Conservation (phyloP, 495 filamentous ascomycete genomes). For the Xylaria acuta region DNA sequence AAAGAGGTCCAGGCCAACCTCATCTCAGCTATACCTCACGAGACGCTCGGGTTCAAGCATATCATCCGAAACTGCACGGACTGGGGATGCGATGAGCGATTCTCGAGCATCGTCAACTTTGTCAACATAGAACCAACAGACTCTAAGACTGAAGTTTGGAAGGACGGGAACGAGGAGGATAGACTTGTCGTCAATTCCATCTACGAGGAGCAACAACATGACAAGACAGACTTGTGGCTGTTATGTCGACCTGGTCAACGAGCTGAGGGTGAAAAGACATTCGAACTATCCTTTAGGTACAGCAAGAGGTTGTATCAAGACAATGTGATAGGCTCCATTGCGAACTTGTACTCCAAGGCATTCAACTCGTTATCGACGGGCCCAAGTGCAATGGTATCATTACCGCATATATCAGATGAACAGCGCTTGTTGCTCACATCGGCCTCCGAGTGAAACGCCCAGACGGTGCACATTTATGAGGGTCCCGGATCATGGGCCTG, state of each 20-base stretch:
- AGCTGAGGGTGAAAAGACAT: not conserved
- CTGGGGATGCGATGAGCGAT: not conserved
- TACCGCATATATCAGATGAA: not conserved
- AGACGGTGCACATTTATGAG: not conserved
- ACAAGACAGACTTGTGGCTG: conserved; percentile 5
- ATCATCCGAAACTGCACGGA: not conserved
- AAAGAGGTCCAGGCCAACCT: not conserved
- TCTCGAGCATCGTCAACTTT: conserved; percentile 5
- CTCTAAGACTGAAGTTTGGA: not conserved
- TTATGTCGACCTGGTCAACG: not conserved
- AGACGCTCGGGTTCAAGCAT: conserved; percentile 3
- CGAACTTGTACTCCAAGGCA: not conserved
- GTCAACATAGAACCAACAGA: not conserved
- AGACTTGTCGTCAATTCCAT: not conserved
- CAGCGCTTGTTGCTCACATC: not conserved
- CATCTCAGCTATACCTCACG: conserved; percentile 4
- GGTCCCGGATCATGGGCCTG: not conserved
- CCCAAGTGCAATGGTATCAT: not conserved
- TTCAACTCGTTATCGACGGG: conserved; percentile 1
- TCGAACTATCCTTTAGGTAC: not conserved
- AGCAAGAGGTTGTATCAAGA: not conserved
- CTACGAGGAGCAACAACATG: not conserved
- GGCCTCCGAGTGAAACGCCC: not conserved
- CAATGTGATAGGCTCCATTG: not conserved
- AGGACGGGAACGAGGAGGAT: not conserved